These are phyloP conservation scores for Alternaria infectoria DNA, from an alignment of 2,329 filamentous ascomycete genomes.

Conservation along the genomic window DNA sequence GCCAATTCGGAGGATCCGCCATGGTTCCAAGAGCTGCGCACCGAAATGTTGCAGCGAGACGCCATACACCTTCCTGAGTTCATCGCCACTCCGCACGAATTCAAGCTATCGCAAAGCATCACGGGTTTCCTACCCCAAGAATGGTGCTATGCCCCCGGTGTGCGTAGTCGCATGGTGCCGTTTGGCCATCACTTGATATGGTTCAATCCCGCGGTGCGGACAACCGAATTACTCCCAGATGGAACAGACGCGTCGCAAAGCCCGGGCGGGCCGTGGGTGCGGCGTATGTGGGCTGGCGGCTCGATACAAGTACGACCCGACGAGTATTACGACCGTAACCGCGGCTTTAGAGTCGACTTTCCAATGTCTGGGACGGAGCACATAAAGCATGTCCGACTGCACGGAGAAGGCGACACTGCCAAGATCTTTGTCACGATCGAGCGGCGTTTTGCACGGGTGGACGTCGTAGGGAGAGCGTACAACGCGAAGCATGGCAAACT, in stretches of 20 bases:
- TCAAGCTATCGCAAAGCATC: conserved; percentile 64
- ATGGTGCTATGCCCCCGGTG: conserved; percentile 9
- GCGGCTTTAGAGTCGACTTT: conserved; percentile 14
- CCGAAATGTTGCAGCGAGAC: conserved; percentile 55
- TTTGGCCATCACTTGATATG: conserved; percentile 84
- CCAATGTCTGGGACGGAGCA: conserved; percentile 50
- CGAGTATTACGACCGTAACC: conserved; percentile 5
- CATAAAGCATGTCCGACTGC: conserved; percentile 56
- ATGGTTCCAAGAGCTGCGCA: conserved; percentile 38
- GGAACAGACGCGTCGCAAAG: conserved; percentile 83
- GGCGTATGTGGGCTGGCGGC: conserved; percentile 91
- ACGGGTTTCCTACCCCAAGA: conserved; percentile 25
- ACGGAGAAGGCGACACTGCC: conserved; percentile 54
- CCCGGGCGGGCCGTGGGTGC: conserved; percentile 73
- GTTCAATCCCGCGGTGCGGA: conserved; percentile 74
- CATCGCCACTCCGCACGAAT: conserved; percentile 63
- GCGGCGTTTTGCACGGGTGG: conserved; percentile 53
- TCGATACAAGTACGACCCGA: conserved; percentile 61
- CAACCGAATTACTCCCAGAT: conserved; percentile 72
- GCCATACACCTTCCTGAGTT: conserved; percentile 62
- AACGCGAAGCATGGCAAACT: background rate
- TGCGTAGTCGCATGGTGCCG: conserved; percentile 52
- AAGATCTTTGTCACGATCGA: conserved; percentile 69
- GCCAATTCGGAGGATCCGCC: conserved; percentile 10
- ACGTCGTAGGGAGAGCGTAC: conserved; percentile 20